phyloP scores from a whole-genome alignment of 768 basidiomycete genomes.

The Tricholoma matsutake region DNA sequence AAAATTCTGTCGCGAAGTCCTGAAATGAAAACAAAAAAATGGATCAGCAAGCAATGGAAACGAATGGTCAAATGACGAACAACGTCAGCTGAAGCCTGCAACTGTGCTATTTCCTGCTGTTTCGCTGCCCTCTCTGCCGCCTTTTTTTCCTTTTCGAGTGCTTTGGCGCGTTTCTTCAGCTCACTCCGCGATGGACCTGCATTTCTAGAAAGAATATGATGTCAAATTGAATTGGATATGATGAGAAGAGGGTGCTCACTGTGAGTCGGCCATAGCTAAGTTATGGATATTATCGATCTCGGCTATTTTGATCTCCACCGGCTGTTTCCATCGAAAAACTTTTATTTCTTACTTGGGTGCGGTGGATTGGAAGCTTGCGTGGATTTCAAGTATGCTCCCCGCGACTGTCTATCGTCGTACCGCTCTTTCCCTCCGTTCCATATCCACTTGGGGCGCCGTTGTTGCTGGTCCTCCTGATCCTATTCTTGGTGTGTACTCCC shows the following conservation, averaged over 20 bases:
- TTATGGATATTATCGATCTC: no score
- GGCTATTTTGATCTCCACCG: no score
- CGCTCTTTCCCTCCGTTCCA: constrained; percentile 38
- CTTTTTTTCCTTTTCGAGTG: constrained; percentile 86
- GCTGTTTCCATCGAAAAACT: not conserved
- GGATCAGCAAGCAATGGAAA: not conserved
- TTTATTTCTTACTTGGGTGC: no score
- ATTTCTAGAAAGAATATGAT: constrained; percentile 6
- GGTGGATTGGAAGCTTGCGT: no score
- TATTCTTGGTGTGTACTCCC: constrained; percentile 66
- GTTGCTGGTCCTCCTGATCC: constrained; percentile 89
- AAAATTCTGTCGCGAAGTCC: constrained; percentile 79
- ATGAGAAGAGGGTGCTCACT: constrained; percentile 2
- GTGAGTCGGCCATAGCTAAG: constrained; percentile 2
- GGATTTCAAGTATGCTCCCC: constrained; percentile 40
- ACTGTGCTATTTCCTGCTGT: constrained; percentile 68
- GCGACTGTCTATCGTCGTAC: constrained; percentile 52
- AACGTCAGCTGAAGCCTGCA: constrained; percentile 62
- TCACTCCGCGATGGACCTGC: constrained; percentile 80
- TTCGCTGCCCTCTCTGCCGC: constrained; percentile 83
- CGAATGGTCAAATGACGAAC: constrained; percentile 33
- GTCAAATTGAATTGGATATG: not conserved
- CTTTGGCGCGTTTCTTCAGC: constrained; percentile 88
- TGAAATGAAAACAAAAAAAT: constrained; percentile 25
- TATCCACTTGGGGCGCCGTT: constrained; percentile 81